phyloP scores from a whole-genome alignment of 1,284 basidiomycete genomes.

The Wallemia ichthyophaga region DNA sequence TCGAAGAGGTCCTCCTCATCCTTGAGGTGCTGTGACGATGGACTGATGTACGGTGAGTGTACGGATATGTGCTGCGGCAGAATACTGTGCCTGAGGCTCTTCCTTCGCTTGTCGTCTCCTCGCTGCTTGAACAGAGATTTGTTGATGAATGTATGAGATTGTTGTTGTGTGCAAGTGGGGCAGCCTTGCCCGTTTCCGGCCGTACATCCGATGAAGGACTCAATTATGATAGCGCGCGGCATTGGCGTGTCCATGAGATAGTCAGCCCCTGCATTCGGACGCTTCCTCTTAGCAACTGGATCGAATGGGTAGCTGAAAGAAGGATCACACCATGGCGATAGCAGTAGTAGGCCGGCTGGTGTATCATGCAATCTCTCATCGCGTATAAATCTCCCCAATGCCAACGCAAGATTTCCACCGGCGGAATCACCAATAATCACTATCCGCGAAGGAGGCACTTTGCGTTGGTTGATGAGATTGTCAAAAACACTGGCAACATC shows the following conservation, averaged over 20 bases:
- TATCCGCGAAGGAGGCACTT: conserved; percentile 9
- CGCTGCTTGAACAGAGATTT: neutral
- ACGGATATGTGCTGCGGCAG: conserved; percentile 4
- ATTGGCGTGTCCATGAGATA: neutral
- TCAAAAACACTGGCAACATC: conserved; percentile 6
- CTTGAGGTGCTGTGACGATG: conserved; percentile 5
- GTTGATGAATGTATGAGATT: neutral
- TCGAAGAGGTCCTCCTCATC: conserved; percentile 5
- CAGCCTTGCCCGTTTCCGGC: neutral
- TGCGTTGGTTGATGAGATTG: conserved; percentile 2
- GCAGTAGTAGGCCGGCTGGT: conserved; percentile 6
- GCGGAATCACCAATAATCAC: conserved; percentile 15
- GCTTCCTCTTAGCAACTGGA: neutral
- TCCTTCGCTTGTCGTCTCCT: neutral
- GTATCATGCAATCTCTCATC: conserved; percentile 9
- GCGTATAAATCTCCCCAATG: conserved; percentile 14
- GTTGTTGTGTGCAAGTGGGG: neutral
- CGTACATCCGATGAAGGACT: neutral
- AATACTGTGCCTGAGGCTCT: neutral
- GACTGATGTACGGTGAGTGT: conserved; percentile 6
- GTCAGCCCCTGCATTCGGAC: neutral
- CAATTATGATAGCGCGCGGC: neutral
- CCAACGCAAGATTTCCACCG: conserved; percentile 14
- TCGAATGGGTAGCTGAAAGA: neutral
- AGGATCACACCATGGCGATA: conserved; percentile 2